Conservation (phyloP, 257 asterid genomes). For the Jacaranda mimosifolia region DNA sequence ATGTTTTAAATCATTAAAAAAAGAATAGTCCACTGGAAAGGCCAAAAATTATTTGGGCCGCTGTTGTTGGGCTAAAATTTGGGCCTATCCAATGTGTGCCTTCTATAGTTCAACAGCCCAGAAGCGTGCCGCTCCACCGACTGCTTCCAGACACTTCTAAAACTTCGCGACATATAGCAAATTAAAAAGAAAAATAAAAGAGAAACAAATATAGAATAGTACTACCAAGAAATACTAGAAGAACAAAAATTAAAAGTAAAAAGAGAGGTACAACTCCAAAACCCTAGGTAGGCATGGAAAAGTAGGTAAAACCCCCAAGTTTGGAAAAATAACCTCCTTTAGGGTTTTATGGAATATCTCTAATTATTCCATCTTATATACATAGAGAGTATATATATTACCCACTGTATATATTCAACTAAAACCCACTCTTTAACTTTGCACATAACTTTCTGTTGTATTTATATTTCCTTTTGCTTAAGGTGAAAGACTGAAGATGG, state of each 20-base stretch:
- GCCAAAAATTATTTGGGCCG: no score
- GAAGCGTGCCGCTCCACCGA: no score
- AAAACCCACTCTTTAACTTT: not conserved
- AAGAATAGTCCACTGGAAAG: no score
- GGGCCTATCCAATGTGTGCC: no score
- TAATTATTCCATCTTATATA: conserved; percentile 21
- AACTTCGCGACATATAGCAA: not conserved
- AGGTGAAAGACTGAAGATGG: conserved; percentile 40
- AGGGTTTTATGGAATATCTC: conserved; percentile 32
- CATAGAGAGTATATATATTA: not conserved
- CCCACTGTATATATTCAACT: conserved; percentile 19
- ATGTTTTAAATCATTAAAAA: no score
- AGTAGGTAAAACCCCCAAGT: conserved; percentile 33
- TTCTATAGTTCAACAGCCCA: no score
- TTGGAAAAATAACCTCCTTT: not conserved
- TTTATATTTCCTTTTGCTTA: conserved; percentile 6
- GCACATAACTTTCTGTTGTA: not conserved
- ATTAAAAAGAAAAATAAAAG: not conserved
- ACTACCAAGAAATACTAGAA: not conserved
- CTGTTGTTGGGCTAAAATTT: conserved; percentile 12
- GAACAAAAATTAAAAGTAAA: not conserved
- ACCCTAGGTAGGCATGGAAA: conserved; percentile 31
- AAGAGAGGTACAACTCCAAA: conserved; percentile 12
- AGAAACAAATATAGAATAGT: no score
- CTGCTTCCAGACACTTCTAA: not conserved